phyloP scores from a whole-genome alignment of 1,139 yeast species.

The Fermentozyma sake region DNA sequence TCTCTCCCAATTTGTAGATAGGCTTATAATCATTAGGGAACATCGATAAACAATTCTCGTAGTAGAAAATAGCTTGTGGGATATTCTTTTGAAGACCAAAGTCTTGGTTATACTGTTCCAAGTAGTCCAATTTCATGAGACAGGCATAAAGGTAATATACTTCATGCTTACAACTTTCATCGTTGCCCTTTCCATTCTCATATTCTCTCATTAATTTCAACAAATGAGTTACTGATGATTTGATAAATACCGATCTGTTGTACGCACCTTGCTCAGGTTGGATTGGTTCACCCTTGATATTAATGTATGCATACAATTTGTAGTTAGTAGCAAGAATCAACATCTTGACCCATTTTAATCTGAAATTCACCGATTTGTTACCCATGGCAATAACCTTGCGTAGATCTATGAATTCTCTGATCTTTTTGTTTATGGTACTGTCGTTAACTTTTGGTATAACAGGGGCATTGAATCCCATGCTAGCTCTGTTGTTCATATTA shows the following conservation, averaged over 20 bases:
- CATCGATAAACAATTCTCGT: slow-evolving; percentile 29
- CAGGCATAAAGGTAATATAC: slow-evolving; percentile 38
- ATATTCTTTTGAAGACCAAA: slow-evolving; percentile 32
- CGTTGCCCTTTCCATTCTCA: slow-evolving; percentile 20
- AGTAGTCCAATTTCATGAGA: slow-evolving; percentile 35
- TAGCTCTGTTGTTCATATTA: no score
- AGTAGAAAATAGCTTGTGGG: slow-evolving; percentile 27
- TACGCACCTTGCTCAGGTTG: slow-evolving; percentile 25
- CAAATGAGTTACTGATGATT: slow-evolving; percentile 39
- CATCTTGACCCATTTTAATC: slow-evolving; percentile 45
- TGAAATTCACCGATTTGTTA: slow-evolving; percentile 39
- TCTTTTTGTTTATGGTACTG: slow-evolving; percentile 26
- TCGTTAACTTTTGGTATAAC: no score
- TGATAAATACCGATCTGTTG: slow-evolving; percentile 36
- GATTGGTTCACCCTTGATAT: slow-evolving; percentile 43
- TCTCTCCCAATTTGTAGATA: slow-evolving; percentile 38
- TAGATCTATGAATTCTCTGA: slow-evolving; percentile 33
- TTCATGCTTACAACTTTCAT: slow-evolving; percentile 20
- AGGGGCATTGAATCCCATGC: slow-evolving; percentile 10
- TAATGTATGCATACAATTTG: slow-evolving; percentile 38
- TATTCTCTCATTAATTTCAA: slow-evolving; percentile 34
- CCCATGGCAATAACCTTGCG: slow-evolving; percentile 40
- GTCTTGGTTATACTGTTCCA: slow-evolving; percentile 30
- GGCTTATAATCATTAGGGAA: slow-evolving; percentile 33
- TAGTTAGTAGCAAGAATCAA: slow-evolving; percentile 38